Base-by-base conservation (phyloP, 129 eudicot species). In the Saposhnikovia divaricata region DNA sequence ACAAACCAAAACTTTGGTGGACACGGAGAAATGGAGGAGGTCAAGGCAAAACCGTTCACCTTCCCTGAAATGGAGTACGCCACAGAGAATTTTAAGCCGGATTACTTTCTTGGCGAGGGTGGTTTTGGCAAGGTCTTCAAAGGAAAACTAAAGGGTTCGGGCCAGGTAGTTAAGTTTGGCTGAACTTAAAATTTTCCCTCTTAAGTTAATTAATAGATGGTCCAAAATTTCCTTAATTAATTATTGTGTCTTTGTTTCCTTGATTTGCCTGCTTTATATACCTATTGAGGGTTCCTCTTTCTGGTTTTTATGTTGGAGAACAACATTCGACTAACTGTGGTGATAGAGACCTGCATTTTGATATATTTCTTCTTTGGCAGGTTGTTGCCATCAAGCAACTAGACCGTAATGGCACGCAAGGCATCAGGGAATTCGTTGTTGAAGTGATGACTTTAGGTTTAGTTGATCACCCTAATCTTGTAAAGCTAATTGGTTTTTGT, bases 101-200 rank as follows among this genome's bases (percentile, higher is more conserved):
- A 79, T 28, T 80, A 85, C 80, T 87, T 90, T 81, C 79, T 94
- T 66, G 98, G 98, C 0, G 97, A 94, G 77, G 98, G 98, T 19
- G 98, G 98, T 39, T 94, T 94, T 74, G 98, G 98, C 69, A 91
- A 87, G 84, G 98, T 94, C 25, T 90, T 83, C 68, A 94, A 90
- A 84, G 98, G 98, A 77, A 80, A 72, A 63, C 81, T 95, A 37
- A 80, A 69, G 57, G 93, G 87, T 75, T 83, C 89, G 31, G 87
- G 86, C 59, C 87, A 95, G 97, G 98, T 94, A 51, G 87, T 87
- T 68, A 79, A 27, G 34, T 1, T 68, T 37, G 16, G 48, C 37
- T 25, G 18, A 25, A 27, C 38, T 78, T 59, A 40, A 13, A 14
- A 7, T 4, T 38, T 39, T 14, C 23, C 45, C 27, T 39, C 19